phyloP scores from a whole-genome alignment of 2,329 filamentous ascomycete species.

The Hirsutella minnesotensis region DNA sequence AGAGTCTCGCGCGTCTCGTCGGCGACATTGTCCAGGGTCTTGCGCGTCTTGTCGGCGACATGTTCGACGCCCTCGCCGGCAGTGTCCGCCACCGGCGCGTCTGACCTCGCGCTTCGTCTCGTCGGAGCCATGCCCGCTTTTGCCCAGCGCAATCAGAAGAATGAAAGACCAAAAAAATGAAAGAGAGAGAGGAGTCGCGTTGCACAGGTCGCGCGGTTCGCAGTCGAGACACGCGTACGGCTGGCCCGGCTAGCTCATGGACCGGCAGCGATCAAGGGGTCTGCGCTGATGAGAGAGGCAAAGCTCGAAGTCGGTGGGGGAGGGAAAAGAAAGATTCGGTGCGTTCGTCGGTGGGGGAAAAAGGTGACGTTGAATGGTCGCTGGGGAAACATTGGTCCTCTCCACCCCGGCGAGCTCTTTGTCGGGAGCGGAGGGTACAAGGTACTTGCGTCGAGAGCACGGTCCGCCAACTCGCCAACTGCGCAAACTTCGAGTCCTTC shows the following conservation, averaged over 20 bases:
- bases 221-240: not conserved
- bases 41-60: no score
- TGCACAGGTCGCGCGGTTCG: not conserved
- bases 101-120: slow-evolving; percentile 11
- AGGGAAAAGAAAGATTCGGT: not conserved
- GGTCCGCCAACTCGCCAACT: no score
- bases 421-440: not conserved
- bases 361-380: not conserved
- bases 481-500: no score
- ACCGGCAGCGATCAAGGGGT: not conserved
- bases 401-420: not conserved
- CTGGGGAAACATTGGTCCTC: not conserved
- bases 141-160: no score
- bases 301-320: not conserved
- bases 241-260: not conserved
- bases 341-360: not conserved
- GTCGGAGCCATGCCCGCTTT: slow-evolving; percentile 9
- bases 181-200: not conserved
- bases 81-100: not conserved
- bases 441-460: no score
- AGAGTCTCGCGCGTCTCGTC: no score
- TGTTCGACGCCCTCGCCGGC: not conserved
- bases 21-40: slow-evolving; percentile 1
- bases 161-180: not conserved
- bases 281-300: not conserved